These are phyloP conservation scores for Lyophyllum decastes DNA, from an alignment of 768 basidiomycete genomes.

Conservation along the genomic window DNA sequence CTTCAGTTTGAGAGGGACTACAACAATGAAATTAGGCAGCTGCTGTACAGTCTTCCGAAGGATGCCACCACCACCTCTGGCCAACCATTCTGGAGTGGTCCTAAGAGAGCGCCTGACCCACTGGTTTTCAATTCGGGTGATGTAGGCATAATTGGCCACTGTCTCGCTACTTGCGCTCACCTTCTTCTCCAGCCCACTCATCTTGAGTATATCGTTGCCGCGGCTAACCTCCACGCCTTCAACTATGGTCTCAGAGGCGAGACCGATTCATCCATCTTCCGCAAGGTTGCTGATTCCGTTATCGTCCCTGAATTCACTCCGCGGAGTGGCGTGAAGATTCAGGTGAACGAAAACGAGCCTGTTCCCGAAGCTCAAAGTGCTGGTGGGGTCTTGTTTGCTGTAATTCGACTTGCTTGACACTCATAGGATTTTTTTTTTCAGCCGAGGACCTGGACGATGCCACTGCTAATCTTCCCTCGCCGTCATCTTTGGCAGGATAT, in stretches of 20 bases:
- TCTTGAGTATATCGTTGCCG: slow-evolving; percentile 86
- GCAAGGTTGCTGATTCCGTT: slow-evolving; percentile 80
- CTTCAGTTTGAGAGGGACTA: slow-evolving; percentile 94
- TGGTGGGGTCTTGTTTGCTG: slow-evolving; percentile 29
- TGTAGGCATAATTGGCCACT: slow-evolving; percentile 46
- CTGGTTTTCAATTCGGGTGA: slow-evolving; percentile 84
- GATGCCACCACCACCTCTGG: slow-evolving; percentile 90
- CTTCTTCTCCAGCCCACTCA: slow-evolving; percentile 66
- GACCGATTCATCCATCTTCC: slow-evolving; percentile 76
- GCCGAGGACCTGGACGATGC: slow-evolving; percentile 59
- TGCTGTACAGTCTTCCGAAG: slow-evolving; percentile 92
- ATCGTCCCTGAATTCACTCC: slow-evolving; percentile 93
- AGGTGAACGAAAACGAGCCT: slow-evolving; percentile 92
- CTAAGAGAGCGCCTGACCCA: slow-evolving; percentile 94
- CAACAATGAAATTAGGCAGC: slow-evolving; percentile 89
- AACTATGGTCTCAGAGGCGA: slow-evolving; percentile 97
- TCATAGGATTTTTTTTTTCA: slow-evolving; percentile 20
- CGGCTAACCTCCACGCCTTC: slow-evolving; percentile 95
- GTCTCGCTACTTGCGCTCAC: background rate
- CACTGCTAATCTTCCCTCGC: slow-evolving; percentile 74
- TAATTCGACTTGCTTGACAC: slow-evolving; percentile 7
- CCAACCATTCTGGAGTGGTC: slow-evolving; percentile 98
- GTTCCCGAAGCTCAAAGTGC: slow-evolving; percentile 55
- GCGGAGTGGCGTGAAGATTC: slow-evolving; percentile 88
- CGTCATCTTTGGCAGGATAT: slow-evolving; percentile 94